Base-by-base conservation (phyloP, 208 protist species). In the Crithidia sp. region DNA sequence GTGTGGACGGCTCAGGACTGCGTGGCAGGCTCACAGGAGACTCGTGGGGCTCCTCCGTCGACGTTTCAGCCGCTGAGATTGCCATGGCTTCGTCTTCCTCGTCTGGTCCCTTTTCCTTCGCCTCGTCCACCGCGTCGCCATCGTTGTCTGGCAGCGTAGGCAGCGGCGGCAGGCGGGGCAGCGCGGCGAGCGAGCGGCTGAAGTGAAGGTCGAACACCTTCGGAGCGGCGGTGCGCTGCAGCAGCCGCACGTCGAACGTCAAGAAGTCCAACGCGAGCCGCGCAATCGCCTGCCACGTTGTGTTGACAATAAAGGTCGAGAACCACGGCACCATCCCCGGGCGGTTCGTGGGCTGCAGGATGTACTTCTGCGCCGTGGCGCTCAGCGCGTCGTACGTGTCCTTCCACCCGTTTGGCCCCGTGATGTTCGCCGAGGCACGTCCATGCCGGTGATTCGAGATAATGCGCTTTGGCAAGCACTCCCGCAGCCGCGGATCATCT, bases 311-410 rank as follows among this genome's bases (percentile, higher is more conserved):
- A 55, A 96, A 92, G 7, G 85, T 92, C 47, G 89, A 93, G 67
- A 81, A 96, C 89, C 91, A 96, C 47, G 89, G 80, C 54, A 96
- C 91, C 91, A 96, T 96, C 12, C 84, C 87, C 0, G 87, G 83
- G 7, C 79, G 70, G 67, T 94, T 92, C 45, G 80, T 56, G 3
- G 88, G 91, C 65, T 91, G 82, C 39, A 78, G 44, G 4, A 70
- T 60, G 41, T 67, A 52, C 16, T 73, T 50, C 12, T 57, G 53
- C 28, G 47, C 58, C 7, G 50, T 12, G n/a, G 47, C 9, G 40
- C 28, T 54, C 7, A 79, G 65, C 43, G 4, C 39, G 54, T 73
- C 74, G 44, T 79, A 28, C 44, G 57, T 43, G 54, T 79, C 74
- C 61, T 64, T 50, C 74, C 74, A 79, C 9, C 74, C 74, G 6